Conservation (phyloP, 371 early-diverging fungal species). For the Mucor velutinosus region DNA sequence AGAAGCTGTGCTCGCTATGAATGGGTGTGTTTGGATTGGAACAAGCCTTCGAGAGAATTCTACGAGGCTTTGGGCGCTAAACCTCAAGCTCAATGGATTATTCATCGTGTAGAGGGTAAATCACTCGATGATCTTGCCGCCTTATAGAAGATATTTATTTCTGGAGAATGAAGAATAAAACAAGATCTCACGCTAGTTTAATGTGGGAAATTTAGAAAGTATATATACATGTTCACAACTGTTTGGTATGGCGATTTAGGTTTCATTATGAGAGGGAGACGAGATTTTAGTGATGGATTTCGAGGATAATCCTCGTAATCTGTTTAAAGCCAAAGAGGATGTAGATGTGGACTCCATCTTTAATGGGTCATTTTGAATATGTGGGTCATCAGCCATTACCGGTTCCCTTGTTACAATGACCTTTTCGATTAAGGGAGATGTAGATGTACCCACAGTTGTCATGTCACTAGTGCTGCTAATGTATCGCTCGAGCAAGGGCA, state of each 20-base stretch:
- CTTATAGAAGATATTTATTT: constrained; percentile 24
- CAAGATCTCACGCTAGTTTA: not conserved
- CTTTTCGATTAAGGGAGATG: constrained; percentile 5
- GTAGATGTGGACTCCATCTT: not conserved
- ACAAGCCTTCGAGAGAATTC: constrained; percentile 37
- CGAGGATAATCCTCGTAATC: constrained; percentile 19
- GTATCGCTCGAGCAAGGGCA: constrained; percentile 11
- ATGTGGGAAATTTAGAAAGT: not conserved
- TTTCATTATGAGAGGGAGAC: not conserved
- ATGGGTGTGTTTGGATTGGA: constrained; percentile 56
- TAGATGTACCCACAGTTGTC: constrained; percentile 13
- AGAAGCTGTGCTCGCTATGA: constrained; percentile 76
- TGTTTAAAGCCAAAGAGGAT: constrained; percentile 18
- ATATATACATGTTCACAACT: too few relatives aligned
- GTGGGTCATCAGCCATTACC: not conserved
- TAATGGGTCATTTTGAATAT: not conserved
- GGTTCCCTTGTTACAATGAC: constrained; percentile 3
- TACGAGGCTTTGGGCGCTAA: constrained; percentile 65
- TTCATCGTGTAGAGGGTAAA: constrained; percentile 65
- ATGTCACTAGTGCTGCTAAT: constrained; percentile 20
- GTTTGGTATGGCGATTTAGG: not conserved
- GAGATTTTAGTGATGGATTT: not conserved
- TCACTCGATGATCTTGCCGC: constrained; percentile 56
- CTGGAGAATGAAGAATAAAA: not conserved
- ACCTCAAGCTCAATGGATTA: constrained; percentile 70